Evolutionary conservation across 2,329 filamentous ascomycete species (phyloP).

Genomic region (Aciculosporium take): DNA sequence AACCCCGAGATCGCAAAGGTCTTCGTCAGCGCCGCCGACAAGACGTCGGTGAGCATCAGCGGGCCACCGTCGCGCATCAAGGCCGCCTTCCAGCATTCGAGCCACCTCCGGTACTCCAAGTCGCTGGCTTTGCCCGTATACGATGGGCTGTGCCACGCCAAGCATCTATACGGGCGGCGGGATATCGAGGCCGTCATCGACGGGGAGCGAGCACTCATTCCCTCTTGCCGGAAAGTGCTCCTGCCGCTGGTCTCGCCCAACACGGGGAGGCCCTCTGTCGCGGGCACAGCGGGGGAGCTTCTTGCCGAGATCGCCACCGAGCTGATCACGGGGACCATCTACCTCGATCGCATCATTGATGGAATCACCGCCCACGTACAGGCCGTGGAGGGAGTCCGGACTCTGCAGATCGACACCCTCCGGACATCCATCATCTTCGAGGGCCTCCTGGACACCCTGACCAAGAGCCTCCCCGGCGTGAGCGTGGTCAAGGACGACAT

Average conservation of each 20-base stretch:
- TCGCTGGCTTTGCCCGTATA: constrained; percentile 22
- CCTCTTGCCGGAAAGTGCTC: no score
- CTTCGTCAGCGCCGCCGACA: no score
- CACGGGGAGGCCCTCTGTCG: constrained; percentile 6
- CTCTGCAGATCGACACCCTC: no score
- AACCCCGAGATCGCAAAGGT: no score
- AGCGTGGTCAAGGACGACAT: not conserved
- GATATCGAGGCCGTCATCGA: constrained; percentile 16
- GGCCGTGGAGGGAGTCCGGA: no score
- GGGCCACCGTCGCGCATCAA: constrained; percentile 16
- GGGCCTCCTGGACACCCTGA: not conserved
- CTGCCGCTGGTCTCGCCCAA: constrained; percentile 6
- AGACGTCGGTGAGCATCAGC: no score
- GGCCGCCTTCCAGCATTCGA: constrained; percentile 15
- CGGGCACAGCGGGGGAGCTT: constrained; percentile 3
- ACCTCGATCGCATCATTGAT: constrained; percentile 7
- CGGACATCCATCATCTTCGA: not conserved
- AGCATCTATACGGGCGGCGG: constrained; percentile 22
- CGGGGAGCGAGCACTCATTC: not conserved
- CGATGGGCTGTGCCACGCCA: constrained; percentile 25
- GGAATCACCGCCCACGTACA: constrained; percentile 1
- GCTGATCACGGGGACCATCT: constrained; percentile 7
- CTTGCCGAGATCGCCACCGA: constrained; percentile 7
- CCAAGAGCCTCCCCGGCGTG: not conserved
- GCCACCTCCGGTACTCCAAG: constrained; percentile 14